Base-by-base conservation (phyloP, 306 rosid genomes). In the Gynostemma pentaphyllum region DNA sequence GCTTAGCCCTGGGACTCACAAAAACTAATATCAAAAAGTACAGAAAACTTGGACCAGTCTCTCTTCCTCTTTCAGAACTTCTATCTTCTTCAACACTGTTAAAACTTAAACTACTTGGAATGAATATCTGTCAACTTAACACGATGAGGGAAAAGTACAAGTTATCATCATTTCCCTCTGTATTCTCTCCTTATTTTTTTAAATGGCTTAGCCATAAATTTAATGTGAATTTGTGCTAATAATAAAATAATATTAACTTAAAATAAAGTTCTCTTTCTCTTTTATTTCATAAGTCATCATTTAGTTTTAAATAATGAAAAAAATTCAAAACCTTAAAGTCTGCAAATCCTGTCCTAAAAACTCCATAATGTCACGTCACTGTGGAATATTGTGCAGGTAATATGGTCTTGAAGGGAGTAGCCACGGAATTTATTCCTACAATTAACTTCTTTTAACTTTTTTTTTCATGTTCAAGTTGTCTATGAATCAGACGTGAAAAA, bases 41-140 rank as follows among this genome's bases (percentile, higher is more conserved):
- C 57, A 51, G 36, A 24, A n/a, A 51, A 51, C 36, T 34, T 51
- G 57, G 57, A 51, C 57, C 65, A 60, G 41, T 60, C 65, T 60
- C 65, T 36, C 42, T 49, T 23, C 7, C 23, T 30, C 11, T 14
- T 49, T 49, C 11, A 46, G 54, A 48, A 26, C 28, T 26, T 48
- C 22, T 50, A 23, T 50, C 56, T 51, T 23, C 34, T 28, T 34
- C 57, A 26, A 10, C 57, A 34, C 57, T 51, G 15, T 51, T 50
- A 50, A 4, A 0, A 5, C 26, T 26, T 26, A 50, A 50, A 50
- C 56, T 24, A 50, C 56, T n/a, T 9, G 29, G 64, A 59, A 59
- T 59, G 45, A 59, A 59, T 59, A 29, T 59, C 47, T 37, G 64
- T 56, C 64, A 56, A 56, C 10, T n/a, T 59, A 36, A 59, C 47